Evolutionary conservation across 805 yeast species (phyloP).

Genomic region (Crinitomyces ghanaensis): DNA sequence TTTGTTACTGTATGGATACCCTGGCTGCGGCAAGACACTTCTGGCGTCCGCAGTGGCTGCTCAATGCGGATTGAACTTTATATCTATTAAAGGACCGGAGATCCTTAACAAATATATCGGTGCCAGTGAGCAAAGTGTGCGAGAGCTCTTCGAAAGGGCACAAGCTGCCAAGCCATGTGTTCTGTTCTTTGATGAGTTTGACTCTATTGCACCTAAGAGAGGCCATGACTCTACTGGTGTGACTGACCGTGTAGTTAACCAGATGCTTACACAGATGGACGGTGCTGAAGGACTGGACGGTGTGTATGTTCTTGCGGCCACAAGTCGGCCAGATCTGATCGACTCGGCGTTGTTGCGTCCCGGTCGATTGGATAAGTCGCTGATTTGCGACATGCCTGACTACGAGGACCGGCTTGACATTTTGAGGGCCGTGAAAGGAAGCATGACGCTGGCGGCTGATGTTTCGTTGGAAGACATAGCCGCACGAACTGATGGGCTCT

Average conservation of each 20-base stretch:
- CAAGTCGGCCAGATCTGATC: conserved; percentile 89
- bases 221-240: conserved; percentile 98
- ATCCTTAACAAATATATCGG: conserved; percentile 92
- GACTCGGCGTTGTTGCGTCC: conserved; percentile 94
- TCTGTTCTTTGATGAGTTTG: conserved; percentile 92
- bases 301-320: conserved; percentile 92
- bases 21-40: conserved; percentile 95
- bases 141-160: conserved; percentile 89
- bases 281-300: conserved; percentile 98
- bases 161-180: conserved; percentile 96
- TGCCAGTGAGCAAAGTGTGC: conserved; percentile 88
- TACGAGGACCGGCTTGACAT: conserved; percentile 64
- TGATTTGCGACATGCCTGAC: conserved; percentile 80
- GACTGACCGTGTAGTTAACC: conserved; percentile 94
- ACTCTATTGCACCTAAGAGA: conserved; percentile 93
- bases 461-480: conserved; percentile 51
- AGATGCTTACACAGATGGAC: conserved; percentile 95
- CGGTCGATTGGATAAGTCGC: conserved; percentile 87
- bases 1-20: conserved; percentile 82
- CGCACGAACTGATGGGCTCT: conserved; percentile 53
- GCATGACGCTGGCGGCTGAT: conserved; percentile 44
- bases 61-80: conserved; percentile 87
- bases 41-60: conserved; percentile 89
- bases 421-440: conserved; percentile 38
- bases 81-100: conserved; percentile 92